Evolutionary conservation across 345 rosid species (phyloP).

Genomic region (Pistacia integerrima): DNA sequence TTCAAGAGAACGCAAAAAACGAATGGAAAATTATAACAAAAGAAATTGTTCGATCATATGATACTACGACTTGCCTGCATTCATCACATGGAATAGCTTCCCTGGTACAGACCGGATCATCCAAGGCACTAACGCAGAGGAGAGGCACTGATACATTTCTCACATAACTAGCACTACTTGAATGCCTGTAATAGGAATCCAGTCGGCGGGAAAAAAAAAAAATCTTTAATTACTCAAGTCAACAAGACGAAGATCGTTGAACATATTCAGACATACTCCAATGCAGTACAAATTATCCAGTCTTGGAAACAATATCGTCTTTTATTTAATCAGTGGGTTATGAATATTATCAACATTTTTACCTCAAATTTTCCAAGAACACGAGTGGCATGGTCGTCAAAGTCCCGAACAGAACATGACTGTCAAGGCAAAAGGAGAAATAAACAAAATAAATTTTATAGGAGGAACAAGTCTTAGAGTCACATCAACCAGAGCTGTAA

Average conservation of each 20-base stretch:
- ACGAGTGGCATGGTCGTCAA: conserved; percentile 36
- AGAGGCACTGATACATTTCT: conserved; percentile 42
- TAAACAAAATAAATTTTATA: neutral
- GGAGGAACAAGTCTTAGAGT: neutral
- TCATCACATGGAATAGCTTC: conserved; percentile 53
- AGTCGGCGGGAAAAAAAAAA: conserved; percentile 26
- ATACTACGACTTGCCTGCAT: conserved; percentile 28
- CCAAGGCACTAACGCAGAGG: conserved; percentile 39
- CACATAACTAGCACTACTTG: conserved; percentile 28
- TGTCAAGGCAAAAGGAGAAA: conserved; percentile 24
- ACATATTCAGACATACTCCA: conserved; percentile 10
- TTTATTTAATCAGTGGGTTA: neutral
- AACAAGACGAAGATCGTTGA: neutral
- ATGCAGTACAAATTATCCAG: neutral
- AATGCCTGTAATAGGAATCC: conserved; percentile 39
- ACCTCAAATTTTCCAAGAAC: conserved; percentile 42
- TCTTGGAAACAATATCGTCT: conserved; percentile 18
- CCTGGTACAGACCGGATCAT: conserved; percentile 44
- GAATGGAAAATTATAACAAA: neutral
- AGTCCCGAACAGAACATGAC: conserved; percentile 38
- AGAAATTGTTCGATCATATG: neutral
- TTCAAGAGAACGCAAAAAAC: neutral
- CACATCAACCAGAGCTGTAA: neutral
- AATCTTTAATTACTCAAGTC: conserved; percentile 1
- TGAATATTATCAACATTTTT: neutral